A percentile compares a stretch with the other conserved stretches of the same genome.
phyloP scores from a whole-genome alignment of 768 basidiomycete genomes.

The Mycena latifolia region DNA sequence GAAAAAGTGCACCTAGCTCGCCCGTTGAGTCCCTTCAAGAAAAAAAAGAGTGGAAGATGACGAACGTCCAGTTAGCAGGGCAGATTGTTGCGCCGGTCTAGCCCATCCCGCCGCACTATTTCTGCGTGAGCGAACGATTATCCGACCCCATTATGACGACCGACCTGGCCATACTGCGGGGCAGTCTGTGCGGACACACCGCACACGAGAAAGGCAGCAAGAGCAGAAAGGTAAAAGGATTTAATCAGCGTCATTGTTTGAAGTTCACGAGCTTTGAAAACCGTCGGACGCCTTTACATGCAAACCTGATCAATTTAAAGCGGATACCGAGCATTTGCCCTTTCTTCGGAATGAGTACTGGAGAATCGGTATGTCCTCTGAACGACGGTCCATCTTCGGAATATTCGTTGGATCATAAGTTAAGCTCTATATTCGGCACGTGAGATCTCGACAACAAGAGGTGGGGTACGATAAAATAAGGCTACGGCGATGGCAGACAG shows the following conservation, averaged over 20 bases:
- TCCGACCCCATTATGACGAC: background rate
- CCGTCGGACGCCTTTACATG: slow-evolving; percentile 11
- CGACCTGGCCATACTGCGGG: slow-evolving; percentile 29
- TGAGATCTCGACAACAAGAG: slow-evolving; percentile 18
- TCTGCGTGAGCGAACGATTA: background rate
- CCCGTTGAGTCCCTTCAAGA: no score
- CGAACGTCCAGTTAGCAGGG: slow-evolving; percentile 16
- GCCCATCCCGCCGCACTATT: slow-evolving; percentile 29
- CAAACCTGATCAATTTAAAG: slow-evolving; percentile 1
- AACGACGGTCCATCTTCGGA: slow-evolving; percentile 32
- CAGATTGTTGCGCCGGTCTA: slow-evolving; percentile 33
- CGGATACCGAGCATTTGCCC: slow-evolving; percentile 34
- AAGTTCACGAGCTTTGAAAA: background rate
- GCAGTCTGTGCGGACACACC: slow-evolving; percentile 30
- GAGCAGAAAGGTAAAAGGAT: slow-evolving; percentile 18
- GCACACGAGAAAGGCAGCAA: slow-evolving; percentile 10
- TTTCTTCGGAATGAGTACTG: slow-evolving; percentile 27
- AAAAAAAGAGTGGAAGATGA: background rate
- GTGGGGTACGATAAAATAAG: slow-evolving; percentile 9
- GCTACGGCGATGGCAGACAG: slow-evolving; percentile 3
- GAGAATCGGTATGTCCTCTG: slow-evolving; percentile 3
- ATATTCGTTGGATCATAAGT: slow-evolving; percentile 3
- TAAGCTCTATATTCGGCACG: slow-evolving; percentile 24
- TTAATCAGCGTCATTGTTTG: slow-evolving; percentile 10
- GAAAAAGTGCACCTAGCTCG: slow-evolving; percentile 10